These are phyloP conservation scores for Dictyostelium citrinum DNA, from an alignment of 78 protist species.

Conservation along the genomic window DNA sequence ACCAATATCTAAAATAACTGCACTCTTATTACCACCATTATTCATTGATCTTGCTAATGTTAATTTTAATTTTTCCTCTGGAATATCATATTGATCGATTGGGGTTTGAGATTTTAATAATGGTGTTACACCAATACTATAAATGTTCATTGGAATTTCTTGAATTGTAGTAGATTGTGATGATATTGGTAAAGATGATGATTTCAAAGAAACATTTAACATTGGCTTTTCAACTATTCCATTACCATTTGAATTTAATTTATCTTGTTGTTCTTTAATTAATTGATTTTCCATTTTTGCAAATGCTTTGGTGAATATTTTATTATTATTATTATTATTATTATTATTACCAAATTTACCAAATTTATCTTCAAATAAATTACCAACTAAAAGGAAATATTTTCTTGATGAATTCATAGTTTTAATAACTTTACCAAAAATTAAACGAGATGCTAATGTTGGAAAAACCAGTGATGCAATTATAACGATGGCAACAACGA, in stretches of 20 bases:
- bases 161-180: background rate
- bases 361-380: background rate
- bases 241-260: background rate
- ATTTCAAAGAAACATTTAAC: background rate
- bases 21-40: background rate
- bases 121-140: background rate
- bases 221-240: background rate
- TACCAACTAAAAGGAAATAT: constrained; percentile 18
- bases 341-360: background rate
- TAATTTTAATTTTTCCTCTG: background rate
- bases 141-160: background rate
- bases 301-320: background rate
- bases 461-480: background rate
- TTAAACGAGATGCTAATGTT: constrained; percentile 3
- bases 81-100: background rate
- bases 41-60: background rate
- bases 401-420: background rate
- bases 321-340: background rate
- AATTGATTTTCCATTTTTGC: background rate
- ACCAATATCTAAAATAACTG: background rate
- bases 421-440: constrained; percentile 1
- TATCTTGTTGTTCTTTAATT: background rate
- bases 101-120: background rate
- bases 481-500: background rate
- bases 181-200: background rate